These are phyloP conservation scores for Kwoniella bestiolae DNA, from an alignment of 768 basidiomycete genomes.

Conservation along the genomic window DNA sequence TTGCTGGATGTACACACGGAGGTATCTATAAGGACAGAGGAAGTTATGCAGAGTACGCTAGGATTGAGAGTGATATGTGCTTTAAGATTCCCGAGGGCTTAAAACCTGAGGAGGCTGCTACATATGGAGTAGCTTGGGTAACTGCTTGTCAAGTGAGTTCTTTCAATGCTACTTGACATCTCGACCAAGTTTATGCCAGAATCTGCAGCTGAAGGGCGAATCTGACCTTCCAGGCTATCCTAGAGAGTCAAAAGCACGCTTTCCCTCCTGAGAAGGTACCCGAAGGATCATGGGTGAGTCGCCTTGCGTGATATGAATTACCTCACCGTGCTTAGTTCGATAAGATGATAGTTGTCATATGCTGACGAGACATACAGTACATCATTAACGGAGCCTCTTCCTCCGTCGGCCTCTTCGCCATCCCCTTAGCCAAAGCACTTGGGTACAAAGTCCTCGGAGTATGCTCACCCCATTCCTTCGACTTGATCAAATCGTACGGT, in stretches of 20 bases:
- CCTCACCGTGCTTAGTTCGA: neutral
- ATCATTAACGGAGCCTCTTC: constrained; percentile 54
- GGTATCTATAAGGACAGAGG: constrained; percentile 46
- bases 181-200: neutral
- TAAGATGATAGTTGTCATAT: neutral
- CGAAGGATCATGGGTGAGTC: constrained; percentile 13
- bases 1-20: constrained; percentile 46
- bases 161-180: neutral
- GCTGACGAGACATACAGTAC: constrained; percentile 14
- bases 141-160: constrained; percentile 44
- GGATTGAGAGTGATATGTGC: constrained; percentile 35
- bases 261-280: constrained; percentile 21
- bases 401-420: constrained; percentile 56
- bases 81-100: constrained; percentile 46
- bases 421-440: constrained; percentile 44
- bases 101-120: constrained; percentile 34
- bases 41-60: constrained; percentile 42
- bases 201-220: neutral
- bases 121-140: constrained; percentile 42
- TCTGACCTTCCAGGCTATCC: neutral
- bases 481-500: constrained; percentile 57
- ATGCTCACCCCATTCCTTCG: constrained; percentile 56
- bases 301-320: neutral
- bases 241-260: constrained; percentile 1
- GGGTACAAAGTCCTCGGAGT: constrained; percentile 57